Base-by-base conservation (phyloP, 2,329 filamentous ascomycete genomes). In the Cercospora canescens region DNA sequence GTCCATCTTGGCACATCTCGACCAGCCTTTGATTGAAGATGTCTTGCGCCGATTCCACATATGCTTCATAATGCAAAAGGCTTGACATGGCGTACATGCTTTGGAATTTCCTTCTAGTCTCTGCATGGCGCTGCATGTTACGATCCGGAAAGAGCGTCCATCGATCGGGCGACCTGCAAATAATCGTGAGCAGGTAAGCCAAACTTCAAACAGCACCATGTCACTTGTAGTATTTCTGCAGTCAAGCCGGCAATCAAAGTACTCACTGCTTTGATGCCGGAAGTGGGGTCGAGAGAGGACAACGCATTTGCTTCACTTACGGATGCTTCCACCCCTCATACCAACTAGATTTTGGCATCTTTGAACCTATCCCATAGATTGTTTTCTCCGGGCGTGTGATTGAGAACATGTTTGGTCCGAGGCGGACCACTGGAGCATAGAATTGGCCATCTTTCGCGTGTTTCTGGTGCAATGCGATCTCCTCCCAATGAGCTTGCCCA, bases 301-400 rank as follows among this genome's bases (percentile, higher is more conserved):
- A 5, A 1, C 5, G 24, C 24, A 3, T 16, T 8, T 52, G 3
- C 1, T n/a, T n/a, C 21, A 52, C 45, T 52, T 34, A 45, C 34
- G 68, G 63, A 59, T 67, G 64, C 8, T 66, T 62, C 65, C 59
- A 66, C 18, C 63, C 60, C n/a, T 69, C 67, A 54, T 72, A 72
- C 65, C 67, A 72, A 16, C 39, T 58, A 12, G 54, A 65, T 55
- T 72, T 72, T 28, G 78, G 21, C 73, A 74, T 67, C 26, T 71
- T 69, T 12, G 67, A 69, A 12, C 67, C 60, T 37, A 70, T 71
- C 1, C 64, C 67, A 55, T 72, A 73, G n/a, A 73, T 66, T 11
- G 28, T 60, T 45, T 70, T 69, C 5, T 71, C 63, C 16, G 69
- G 63, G 2, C 54, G 50, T 5, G 67, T 60, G 50, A 71, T 69